Evolutionary conservation across 2,329 filamentous ascomycete genomes (phyloP), one percentile per base, ranked within the genome.

Genomic region (Chaetothyriales sp.): DNA sequence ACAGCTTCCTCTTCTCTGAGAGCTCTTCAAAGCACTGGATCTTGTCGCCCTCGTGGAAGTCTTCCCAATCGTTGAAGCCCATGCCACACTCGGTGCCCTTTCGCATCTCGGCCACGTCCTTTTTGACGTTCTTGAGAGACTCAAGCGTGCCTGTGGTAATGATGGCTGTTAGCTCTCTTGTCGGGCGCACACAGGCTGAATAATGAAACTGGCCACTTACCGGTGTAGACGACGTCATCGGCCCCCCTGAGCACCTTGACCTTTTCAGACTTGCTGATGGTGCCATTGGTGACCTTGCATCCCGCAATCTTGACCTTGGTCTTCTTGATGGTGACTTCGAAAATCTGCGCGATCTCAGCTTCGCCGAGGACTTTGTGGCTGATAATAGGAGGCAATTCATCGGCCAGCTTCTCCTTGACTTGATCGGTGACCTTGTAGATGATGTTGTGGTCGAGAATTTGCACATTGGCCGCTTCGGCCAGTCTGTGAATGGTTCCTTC

Each of bases 61-160:
- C 85, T 47, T 84, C 75, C 81, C 88, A 98, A 29, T 75, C 77
- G 2, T 84, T 81, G 62, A 98, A 90, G 49, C 80, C 82, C 59
- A 98, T 83, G 59, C 92, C 92, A 62, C 92, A 98, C 69, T 98
- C 92, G n/a, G 77, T 80, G 53, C 89, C 89, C 70, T 94, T 97
- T 62, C 81, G 82, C 81, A 94, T 92, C 64, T 95, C 87, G 46
- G 74, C 73, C 28, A 92, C 86, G 58, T 95, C 87, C 66, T 94
- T 94, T 76, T 97, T 95, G 66, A 85, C 81, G 63, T 94, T 86
- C 71, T 92, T 95, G 53, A 98, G 79, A 1, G 86, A 86, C 18
- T 80, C 77, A 44, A 97, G 78, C 49, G 76, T 77, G 58, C 89
- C 90, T 95, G 52, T 5, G 10, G 15, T n/a, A n/a, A n/a, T n/a